Evolutionary conservation across 768 basidiomycete species (phyloP).

Genomic region (Suillus placidus): DNA sequence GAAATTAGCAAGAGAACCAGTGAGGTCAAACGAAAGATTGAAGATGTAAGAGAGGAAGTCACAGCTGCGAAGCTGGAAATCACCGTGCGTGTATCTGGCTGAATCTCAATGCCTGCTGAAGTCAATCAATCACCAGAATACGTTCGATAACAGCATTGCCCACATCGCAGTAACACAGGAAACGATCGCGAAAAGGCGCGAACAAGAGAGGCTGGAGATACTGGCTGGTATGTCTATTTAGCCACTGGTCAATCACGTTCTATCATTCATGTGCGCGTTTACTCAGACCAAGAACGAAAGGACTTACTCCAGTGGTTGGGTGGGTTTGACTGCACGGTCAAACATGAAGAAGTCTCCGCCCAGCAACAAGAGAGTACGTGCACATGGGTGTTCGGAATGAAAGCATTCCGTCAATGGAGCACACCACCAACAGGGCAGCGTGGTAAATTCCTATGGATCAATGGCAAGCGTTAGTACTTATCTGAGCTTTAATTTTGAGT

Average conservation of each 20-base stretch:
- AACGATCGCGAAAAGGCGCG: not conserved
- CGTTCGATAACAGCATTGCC: not conserved
- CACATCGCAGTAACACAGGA: not conserved
- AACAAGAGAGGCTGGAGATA: not conserved
- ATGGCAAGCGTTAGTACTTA: conserved; percentile 20
- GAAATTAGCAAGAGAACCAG: not conserved
- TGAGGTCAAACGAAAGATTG: not conserved
- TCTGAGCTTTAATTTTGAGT: not conserved
- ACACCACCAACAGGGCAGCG: not conserved
- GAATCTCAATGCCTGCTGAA: not conserved
- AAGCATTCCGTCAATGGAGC: conserved; percentile 15
- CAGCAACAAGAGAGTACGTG: conserved; percentile 20
- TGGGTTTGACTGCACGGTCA: conserved; percentile 11
- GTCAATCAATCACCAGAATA: not conserved
- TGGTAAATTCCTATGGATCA: conserved; percentile 16
- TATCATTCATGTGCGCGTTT: not conserved
- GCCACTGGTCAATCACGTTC: not conserved
- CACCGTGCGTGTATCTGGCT: not conserved
- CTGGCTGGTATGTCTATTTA: not conserved
- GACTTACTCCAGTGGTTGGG: not conserved
- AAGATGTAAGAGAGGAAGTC: not conserved
- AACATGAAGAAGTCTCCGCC: conserved; percentile 14
- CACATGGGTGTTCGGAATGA: conserved; percentile 11
- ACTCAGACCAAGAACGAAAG: not conserved
- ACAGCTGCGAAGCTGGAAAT: not conserved